Evolutionary conservation across 139 green algal genomes (phyloP).

Genomic region (Chara braunii): DNA sequence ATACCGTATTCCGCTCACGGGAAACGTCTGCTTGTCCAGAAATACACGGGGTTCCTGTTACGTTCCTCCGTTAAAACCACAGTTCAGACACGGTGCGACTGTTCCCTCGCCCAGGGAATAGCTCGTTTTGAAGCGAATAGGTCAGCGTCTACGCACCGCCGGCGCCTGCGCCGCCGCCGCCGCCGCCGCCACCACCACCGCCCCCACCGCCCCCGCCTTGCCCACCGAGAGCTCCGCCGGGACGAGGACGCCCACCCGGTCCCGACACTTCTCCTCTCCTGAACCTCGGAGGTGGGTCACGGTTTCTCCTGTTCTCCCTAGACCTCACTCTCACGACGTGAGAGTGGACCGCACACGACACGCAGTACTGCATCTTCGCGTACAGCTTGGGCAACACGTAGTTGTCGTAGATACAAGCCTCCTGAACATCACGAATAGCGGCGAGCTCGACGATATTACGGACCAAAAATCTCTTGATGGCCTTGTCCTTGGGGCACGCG

Average conservation of each 20-base stretch:
- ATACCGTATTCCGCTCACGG: too few species aligned
- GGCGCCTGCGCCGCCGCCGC: too few species aligned
- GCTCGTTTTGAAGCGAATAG: too few species aligned
- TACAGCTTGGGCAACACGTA: slow-evolving; percentile 99
- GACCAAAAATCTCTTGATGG: slow-evolving; percentile 99
- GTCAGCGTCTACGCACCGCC: too few species aligned
- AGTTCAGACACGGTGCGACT: too few species aligned
- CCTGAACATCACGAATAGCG: slow-evolving; percentile 96
- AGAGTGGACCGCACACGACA: slow-evolving; percentile 96
- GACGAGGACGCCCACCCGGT: not conserved
- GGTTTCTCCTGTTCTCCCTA: slow-evolving; percentile 73
- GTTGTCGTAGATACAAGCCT: slow-evolving; percentile 65
- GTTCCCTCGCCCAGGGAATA: too few species aligned
- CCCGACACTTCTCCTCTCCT: not conserved
- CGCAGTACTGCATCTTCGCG: slow-evolving; percentile 99
- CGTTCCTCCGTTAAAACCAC: too few species aligned
- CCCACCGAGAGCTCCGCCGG: too few species aligned
- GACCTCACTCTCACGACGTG: slow-evolving; percentile 95
- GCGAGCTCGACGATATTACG: slow-evolving; percentile 92
- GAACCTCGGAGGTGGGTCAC: slow-evolving; percentile 79
- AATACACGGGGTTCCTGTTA: too few species aligned
- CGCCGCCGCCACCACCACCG: too few species aligned
- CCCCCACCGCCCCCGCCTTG: too few species aligned
- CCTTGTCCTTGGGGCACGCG: slow-evolving; percentile 76
- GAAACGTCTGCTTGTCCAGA: too few species aligned